Evolutionary conservation across 768 basidiomycete species (phyloP).

Genomic region (Termitomyces sp.): DNA sequence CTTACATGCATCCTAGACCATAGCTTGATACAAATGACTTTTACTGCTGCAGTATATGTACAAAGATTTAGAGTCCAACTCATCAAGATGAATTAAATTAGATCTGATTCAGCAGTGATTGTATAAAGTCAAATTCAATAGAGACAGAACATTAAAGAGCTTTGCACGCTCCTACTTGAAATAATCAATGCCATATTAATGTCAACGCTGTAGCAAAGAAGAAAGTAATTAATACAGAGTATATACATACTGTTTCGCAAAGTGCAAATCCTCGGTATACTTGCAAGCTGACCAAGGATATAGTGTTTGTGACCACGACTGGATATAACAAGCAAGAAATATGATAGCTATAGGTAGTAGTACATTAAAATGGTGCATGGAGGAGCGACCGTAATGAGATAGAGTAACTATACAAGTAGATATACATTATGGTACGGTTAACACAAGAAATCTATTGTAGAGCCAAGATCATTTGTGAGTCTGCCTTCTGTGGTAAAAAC

Average conservation of each 20-base stretch:
- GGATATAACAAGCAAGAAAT: neutral
- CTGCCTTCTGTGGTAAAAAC: neutral
- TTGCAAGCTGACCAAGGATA: neutral
- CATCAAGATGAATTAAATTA: too few species aligned
- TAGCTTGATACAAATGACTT: too few species aligned
- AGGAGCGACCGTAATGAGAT: neutral
- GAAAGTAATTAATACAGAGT: too few species aligned
- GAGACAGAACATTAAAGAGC: neutral
- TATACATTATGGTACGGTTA: neutral
- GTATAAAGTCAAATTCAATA: neutral
- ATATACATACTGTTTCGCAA: neutral
- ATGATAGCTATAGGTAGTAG: neutral
- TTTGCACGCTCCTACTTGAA: neutral
- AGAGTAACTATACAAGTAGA: neutral
- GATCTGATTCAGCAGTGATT: too few species aligned
- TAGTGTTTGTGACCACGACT: neutral
- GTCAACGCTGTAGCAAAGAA: neutral
- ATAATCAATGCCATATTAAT: neutral
- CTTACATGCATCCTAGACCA: too few species aligned
- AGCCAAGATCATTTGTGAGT: neutral
- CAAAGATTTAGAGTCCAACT: neutral
- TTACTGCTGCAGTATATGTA: neutral
- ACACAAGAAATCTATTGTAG: neutral
- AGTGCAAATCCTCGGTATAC: neutral
- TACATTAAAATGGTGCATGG: neutral